Conservation (phyloP, 2,329 filamentous ascomycete species). For the Fonsecaea pedrosoi region DNA sequence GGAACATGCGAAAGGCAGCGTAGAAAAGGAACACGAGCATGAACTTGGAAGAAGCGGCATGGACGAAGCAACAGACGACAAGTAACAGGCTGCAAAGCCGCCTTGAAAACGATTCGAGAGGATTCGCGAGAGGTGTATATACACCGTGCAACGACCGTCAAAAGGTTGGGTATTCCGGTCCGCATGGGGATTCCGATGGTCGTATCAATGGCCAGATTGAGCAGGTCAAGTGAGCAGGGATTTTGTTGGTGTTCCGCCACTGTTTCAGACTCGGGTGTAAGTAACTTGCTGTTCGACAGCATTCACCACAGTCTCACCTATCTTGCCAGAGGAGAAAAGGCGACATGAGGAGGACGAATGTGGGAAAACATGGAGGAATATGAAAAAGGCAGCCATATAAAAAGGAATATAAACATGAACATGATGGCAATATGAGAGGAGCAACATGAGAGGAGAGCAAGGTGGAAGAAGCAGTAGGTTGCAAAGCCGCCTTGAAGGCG, state of each 20-base stretch:
- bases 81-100: no score
- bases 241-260: conserved; percentile 74
- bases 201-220: conserved; percentile 95
- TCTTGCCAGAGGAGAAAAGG: conserved; percentile 92
- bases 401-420: no score
- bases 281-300: conserved; percentile 43
- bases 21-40: no score
- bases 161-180: conserved; percentile 80
- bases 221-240: conserved; percentile 92
- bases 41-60: no score
- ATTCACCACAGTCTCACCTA: conserved; percentile 55
- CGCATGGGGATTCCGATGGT: conserved; percentile 96
- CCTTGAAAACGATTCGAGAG: conserved; percentile 68
- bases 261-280: conserved; percentile 45
- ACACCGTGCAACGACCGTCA: conserved; percentile 72
- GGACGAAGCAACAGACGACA: no score
- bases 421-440: no score
- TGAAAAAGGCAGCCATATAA: no score
- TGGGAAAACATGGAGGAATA: no score
- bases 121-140: conserved; percentile 82
- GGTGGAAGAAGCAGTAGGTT: no score
- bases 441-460: no score
- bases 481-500: no score
- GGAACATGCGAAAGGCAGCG: no score
- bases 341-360: conserved; percentile 76